These are phyloP conservation scores for Schizopora paradoxa DNA, from an alignment of 1,284 basidiomycete genomes.

Conservation along the genomic window DNA sequence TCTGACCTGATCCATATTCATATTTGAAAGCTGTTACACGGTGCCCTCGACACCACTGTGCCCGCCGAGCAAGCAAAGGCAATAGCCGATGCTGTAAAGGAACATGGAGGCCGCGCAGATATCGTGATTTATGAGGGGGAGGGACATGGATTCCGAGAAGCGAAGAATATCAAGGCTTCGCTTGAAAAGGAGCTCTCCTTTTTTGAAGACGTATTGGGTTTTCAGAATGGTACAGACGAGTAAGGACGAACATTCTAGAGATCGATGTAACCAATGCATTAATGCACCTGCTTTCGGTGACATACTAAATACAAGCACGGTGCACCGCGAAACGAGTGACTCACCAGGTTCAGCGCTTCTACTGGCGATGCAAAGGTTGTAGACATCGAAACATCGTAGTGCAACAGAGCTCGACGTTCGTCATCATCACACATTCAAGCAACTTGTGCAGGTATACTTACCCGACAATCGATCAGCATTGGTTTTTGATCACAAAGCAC, in stretches of 20 bases:
- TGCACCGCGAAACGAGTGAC: conserved; percentile 5
- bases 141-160: conserved; percentile 50
- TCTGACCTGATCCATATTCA: neutral
- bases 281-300: neutral
- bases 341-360: conserved; percentile 2
- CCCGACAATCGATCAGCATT: too few species aligned
- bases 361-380: too few species aligned
- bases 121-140: conserved; percentile 48
- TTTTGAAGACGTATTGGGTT: conserved; percentile 20
- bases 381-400: too few species aligned
- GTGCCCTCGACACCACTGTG: conserved; percentile 50
- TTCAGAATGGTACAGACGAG: neutral
- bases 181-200: conserved; percentile 41
- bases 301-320: neutral
- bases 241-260: too few species aligned
- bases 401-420: too few species aligned
- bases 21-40: conserved; percentile 45
- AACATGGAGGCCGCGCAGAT: conserved; percentile 40
- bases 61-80: conserved; percentile 48
- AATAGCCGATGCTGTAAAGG: conserved; percentile 39
- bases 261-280: too few species aligned
- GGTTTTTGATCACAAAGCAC: too few species aligned
- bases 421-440: too few species aligned
- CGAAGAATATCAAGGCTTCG: conserved; percentile 39
- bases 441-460: too few species aligned